Evolutionary conservation across 441 rosid species (phyloP).

Genomic region (Eruca vesicaria): DNA sequence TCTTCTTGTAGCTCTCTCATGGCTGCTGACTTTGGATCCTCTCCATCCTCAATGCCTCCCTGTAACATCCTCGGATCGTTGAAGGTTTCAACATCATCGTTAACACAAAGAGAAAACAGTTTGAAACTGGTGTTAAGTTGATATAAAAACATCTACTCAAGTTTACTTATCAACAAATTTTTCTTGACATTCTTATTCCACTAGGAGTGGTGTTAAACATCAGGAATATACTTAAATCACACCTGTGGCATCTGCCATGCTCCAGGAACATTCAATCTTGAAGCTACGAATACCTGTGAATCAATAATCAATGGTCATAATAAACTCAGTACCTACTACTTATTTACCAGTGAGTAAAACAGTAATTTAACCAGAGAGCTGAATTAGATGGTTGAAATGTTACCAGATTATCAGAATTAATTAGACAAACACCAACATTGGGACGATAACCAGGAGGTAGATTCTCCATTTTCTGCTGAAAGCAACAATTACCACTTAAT

Average conservation of each 20-base stretch:
- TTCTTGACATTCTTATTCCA: background rate
- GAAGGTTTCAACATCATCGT: too few relatives aligned
- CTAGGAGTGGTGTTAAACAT: background rate
- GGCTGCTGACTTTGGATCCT: slow-evolving; percentile 85
- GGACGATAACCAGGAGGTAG: slow-evolving; percentile 96
- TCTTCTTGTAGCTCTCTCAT: slow-evolving; percentile 84
- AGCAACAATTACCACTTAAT: background rate
- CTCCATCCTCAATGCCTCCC: slow-evolving; percentile 96
- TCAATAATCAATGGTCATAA: too few relatives aligned
- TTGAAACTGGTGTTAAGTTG: too few relatives aligned
- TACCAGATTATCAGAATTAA: slow-evolving; percentile 88
- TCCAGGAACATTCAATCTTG: slow-evolving; percentile 97
- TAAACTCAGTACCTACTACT: background rate
- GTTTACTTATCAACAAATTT: background rate
- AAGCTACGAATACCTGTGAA: slow-evolving; percentile 90
- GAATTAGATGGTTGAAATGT: background rate
- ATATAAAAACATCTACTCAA: background rate
- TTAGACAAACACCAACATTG: slow-evolving; percentile 92
- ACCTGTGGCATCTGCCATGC: slow-evolving; percentile 99
- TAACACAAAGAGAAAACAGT: background rate
- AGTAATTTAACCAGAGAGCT: background rate
- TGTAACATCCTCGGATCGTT: slow-evolving; percentile 18
- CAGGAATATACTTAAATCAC: background rate
- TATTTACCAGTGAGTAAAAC: background rate
- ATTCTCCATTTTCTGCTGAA: slow-evolving; percentile 67